Evolutionary conservation across 352 stramenopile species (phyloP).

Genomic region (Pythium pectinolyticum): DNA sequence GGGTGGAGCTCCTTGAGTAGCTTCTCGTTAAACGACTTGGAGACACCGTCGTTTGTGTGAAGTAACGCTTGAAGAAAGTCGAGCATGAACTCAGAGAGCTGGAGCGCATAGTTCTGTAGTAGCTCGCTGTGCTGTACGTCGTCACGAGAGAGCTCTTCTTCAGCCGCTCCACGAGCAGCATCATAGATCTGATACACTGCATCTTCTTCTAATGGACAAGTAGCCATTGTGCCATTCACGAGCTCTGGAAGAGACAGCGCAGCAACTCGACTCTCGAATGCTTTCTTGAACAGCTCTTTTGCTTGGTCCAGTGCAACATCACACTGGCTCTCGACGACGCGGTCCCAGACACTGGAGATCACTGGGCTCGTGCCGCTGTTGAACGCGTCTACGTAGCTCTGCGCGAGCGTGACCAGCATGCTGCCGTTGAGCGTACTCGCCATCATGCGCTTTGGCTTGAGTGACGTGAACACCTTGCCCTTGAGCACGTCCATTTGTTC

Average conservation of each 20-base stretch:
- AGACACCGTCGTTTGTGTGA: conserved; percentile 36
- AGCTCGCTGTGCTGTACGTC: conserved; percentile 43
- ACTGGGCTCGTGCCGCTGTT: conserved; percentile 81
- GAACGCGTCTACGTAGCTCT: conserved; percentile 84
- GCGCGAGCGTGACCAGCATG: conserved; percentile 84
- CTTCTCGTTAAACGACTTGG: conserved; percentile 43
- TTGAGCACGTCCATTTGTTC: conserved; percentile 71
- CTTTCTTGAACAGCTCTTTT: conserved; percentile 43
- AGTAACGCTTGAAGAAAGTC: conserved; percentile 35
- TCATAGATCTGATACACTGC: conserved; percentile 39
- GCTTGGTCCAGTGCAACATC: conserved; percentile 58
- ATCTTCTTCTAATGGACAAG: conserved; percentile 41
- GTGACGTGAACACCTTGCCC: conserved; percentile 58
- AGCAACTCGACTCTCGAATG: conserved; percentile 33
- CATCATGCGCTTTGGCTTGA: conserved; percentile 75
- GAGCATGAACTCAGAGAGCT: conserved; percentile 57
- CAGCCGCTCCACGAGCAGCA: conserved; percentile 28
- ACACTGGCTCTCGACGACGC: conserved; percentile 72
- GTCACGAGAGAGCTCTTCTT: conserved; percentile 39
- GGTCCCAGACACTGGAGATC: conserved; percentile 82
- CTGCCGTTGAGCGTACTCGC: conserved; percentile 82
- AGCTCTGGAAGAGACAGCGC: too few species aligned
- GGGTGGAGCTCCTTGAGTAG: conserved; percentile 49
- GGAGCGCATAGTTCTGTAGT: conserved; percentile 40
- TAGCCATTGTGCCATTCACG: conserved; percentile 31